Percentiles rank a stretch among this genome's conserved stretches.
Evolutionary conservation across 139 green algal genomes (phyloP).

Genomic region (Closterium sp.): DNA sequence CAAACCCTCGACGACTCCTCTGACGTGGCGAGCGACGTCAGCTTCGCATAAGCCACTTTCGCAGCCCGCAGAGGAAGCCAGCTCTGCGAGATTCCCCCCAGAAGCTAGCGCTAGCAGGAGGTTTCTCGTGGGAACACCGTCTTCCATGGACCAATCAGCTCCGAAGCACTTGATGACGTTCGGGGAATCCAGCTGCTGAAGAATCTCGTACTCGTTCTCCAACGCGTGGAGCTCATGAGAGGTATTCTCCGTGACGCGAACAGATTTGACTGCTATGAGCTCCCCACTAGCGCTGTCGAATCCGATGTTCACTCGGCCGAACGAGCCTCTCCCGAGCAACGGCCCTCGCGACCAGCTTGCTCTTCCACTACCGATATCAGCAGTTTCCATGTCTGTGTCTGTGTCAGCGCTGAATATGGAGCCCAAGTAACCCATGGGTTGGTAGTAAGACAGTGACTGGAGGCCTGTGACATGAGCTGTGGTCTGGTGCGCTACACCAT

Average conservation of each 20-base stretch:
- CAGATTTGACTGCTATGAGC: slow-evolving; percentile 44
- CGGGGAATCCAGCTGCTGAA: background rate
- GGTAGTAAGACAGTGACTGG: background rate
- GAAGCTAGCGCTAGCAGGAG: slow-evolving; percentile 29
- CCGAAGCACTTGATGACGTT: slow-evolving; percentile 28
- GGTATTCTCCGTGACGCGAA: background rate
- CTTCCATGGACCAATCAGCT: slow-evolving; percentile 30
- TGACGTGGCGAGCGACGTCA: slow-evolving; percentile 3
- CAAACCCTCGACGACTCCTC: slow-evolving; percentile 42
- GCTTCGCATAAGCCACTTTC: background rate
- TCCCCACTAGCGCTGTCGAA: background rate
- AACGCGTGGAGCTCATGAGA: slow-evolving; percentile 17
- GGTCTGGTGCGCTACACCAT: background rate
- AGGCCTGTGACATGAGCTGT: too few relatives aligned
- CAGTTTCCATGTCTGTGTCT: background rate
- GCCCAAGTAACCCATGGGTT: background rate
- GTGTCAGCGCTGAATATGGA: background rate
- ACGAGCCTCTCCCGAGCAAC: slow-evolving; percentile 31
- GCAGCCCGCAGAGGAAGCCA: background rate
- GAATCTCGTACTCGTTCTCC: slow-evolving; percentile 17
- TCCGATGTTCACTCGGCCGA: slow-evolving; percentile 36
- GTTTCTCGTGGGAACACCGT: slow-evolving; percentile 1
- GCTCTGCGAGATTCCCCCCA: slow-evolving; percentile 30
- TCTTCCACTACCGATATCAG: background rate
- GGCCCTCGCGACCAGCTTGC: slow-evolving; percentile 11